A percentile compares a stretch with the other conserved stretches of the same genome.
phyloP scores from a whole-genome alignment of 2,329 filamentous ascomycete genomes.

The Aphanocladium album region DNA sequence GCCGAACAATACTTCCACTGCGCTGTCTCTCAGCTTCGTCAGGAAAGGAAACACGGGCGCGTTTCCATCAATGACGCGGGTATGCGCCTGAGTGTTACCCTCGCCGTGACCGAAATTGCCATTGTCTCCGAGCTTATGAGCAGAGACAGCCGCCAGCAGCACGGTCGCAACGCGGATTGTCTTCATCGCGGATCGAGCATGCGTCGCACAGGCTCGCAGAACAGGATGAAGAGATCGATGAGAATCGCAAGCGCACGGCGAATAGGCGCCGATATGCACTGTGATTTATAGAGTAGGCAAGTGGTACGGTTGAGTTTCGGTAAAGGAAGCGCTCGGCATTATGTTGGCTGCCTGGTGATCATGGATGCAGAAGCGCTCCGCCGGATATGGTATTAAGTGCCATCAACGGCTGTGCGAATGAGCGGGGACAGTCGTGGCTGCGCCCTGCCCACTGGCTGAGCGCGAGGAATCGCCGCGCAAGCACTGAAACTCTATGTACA shows the following conservation, averaged over 20 bases:
- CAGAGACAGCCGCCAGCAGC: constrained; percentile 3
- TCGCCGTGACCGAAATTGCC: not conserved
- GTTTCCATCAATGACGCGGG: constrained; percentile 16
- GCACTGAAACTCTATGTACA: not conserved
- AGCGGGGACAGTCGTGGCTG: not conserved
- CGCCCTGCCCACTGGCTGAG: not conserved
- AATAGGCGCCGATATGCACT: not conserved
- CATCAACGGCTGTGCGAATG: not conserved
- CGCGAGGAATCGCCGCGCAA: not conserved
- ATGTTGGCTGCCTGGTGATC: not conserved
- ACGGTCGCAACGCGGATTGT: constrained; percentile 2
- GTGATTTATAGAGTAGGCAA: not conserved
- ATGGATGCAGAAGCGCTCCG: not conserved
- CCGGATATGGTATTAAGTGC: constrained; percentile 4
- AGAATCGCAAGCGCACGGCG: not conserved
- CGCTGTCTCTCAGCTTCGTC: constrained; percentile 45
- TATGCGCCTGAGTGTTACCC: not conserved
- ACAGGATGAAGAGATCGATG: not conserved
- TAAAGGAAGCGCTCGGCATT: constrained; percentile 5
- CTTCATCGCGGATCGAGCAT: constrained; percentile 8
- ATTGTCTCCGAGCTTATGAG: not conserved
- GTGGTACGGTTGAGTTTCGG: not conserved
- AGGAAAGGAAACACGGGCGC: constrained; percentile 40
- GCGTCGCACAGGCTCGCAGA: not conserved
- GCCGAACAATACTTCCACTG: constrained; percentile 47